phyloP scores from a whole-genome alignment of 1,284 basidiomycete genomes.

The Exobasidium rhododendri region DNA sequence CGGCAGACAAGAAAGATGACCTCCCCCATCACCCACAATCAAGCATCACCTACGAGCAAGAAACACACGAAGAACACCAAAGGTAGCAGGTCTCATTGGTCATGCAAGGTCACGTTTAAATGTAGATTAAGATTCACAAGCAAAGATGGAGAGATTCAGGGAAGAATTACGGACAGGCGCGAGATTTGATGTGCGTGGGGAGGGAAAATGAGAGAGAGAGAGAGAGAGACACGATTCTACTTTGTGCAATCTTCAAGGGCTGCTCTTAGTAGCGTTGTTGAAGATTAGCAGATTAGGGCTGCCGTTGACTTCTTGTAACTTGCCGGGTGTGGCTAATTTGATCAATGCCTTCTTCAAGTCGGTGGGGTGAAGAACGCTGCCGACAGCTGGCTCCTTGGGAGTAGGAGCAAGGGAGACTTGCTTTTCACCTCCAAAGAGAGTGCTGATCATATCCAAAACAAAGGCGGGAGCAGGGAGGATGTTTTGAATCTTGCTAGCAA shows the following conservation, averaged over 20 bases:
- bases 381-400: slow-evolving; percentile 54
- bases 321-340: slow-evolving; percentile 63
- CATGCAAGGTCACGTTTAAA: too few species aligned
- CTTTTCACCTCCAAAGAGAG: slow-evolving; percentile 30
- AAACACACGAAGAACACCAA: too few species aligned
- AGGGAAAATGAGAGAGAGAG: not conserved
- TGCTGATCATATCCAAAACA: slow-evolving; percentile 40
- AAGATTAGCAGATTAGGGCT: slow-evolving; percentile 51
- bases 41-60: too few species aligned
- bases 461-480: slow-evolving; percentile 38
- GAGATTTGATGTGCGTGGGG: too few species aligned
- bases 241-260: slow-evolving; percentile 1
- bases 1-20: too few species aligned
- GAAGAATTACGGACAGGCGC: too few species aligned
- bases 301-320: slow-evolving; percentile 57
- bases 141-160: too few species aligned
- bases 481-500: slow-evolving; percentile 45
- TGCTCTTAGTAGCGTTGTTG: slow-evolving; percentile 49
- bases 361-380: slow-evolving; percentile 59
- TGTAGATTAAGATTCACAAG: too few species aligned
- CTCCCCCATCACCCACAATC: too few species aligned
- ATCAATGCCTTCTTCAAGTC: slow-evolving; percentile 74
- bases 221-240: not conserved
- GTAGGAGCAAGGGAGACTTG: slow-evolving; percentile 36
- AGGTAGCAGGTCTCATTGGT: too few species aligned